Conservation (phyloP, 495 filamentous ascomycete species). For the Neurospora africana region DNA sequence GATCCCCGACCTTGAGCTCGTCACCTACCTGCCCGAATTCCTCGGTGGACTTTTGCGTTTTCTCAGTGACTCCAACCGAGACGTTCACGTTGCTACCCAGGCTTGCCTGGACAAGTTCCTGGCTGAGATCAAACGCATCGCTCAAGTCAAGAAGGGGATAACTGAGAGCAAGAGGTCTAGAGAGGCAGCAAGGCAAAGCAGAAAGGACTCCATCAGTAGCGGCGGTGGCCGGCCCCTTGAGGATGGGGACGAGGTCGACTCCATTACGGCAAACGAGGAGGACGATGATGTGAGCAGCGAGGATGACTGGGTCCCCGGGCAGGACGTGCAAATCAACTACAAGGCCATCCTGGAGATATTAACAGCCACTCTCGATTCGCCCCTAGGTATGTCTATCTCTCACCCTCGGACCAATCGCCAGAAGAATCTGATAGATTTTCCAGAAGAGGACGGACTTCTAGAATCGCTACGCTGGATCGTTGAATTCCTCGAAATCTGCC, state of each 20-base stretch:
- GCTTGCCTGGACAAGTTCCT: conserved; percentile 85
- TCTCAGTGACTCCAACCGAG: conserved; percentile 78
- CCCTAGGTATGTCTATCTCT: conserved; percentile 46
- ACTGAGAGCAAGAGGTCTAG: conserved; percentile 71
- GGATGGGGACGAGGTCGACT: conserved; percentile 45
- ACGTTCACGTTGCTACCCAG: conserved; percentile 90
- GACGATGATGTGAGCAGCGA: conserved; percentile 54
- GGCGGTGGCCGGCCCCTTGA: conserved; percentile 35
- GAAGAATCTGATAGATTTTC: conserved; percentile 11
- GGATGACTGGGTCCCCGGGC: conserved; percentile 92
- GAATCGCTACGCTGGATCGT: conserved; percentile 94
- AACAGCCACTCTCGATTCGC: conserved; percentile 79
- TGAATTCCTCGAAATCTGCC: conserved; percentile 91
- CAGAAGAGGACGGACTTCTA: conserved; percentile 81
- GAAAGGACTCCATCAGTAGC: conserved; percentile 54
- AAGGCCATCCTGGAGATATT: conserved; percentile 86
- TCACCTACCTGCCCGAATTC: conserved; percentile 85
- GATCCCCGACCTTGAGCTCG: conserved; percentile 92
- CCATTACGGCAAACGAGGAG: conserved; percentile 45
- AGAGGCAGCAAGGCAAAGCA: conserved; percentile 55
- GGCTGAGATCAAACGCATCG: conserved; percentile 87
- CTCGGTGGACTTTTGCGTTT: conserved; percentile 85
- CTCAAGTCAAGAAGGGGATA: conserved; percentile 82
- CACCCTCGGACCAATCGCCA: background rate
- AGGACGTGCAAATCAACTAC: conserved; percentile 93